Evolutionary conservation across 352 stramenopile species (phyloP), one percentile per base, ranked within the genome.

Genomic region (Phytophthora kernoviae): DNA sequence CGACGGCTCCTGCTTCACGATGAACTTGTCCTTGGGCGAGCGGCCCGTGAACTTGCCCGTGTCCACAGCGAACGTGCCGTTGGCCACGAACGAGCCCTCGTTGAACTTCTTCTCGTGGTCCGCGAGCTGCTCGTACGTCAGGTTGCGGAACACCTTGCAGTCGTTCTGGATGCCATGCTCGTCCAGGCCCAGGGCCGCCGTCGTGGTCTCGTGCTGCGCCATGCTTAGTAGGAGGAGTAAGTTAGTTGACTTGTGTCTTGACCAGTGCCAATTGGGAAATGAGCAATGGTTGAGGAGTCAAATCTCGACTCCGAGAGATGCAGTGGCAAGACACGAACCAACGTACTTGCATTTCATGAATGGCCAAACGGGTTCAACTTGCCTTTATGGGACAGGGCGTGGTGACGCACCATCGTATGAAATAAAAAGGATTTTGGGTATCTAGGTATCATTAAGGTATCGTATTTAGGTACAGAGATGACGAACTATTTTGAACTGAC

Each of bases 1-100:
- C 39, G 82, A 95, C 37, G 87, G 88, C 54, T 63, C 73, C 71
- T 98, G 93, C 62, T 98, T 87, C 6, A 99, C 97, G 61, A 99
- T 95, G 77, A 91, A 99, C 79, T 99, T 99, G 84, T 99, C 96
- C 84, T 98, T 98, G 57, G 97, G 97, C 67, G 94, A 99, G 53
- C 96, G 93, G 61, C 97, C 97, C 15, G 97, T 99, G 81, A 98
- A 99, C 74, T 98, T 98, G 64, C 97, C 97, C 42, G 97, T 99
- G 75, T 99, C 96, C 43, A 99, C 96, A 41, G 88, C 88, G 75
- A 98, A 98, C 40, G 96, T 98, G 63, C 93, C 91, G 45, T 94
- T 91, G 42, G 88, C 90, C 54, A 98, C 77, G 45, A 96, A 87
- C 62, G 77, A 52, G 59, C 88, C 81, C 79, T 99, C 96, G 22